Base-by-base conservation (phyloP, 352 stramenopile genomes). In the Globisporangium middletonii region DNA sequence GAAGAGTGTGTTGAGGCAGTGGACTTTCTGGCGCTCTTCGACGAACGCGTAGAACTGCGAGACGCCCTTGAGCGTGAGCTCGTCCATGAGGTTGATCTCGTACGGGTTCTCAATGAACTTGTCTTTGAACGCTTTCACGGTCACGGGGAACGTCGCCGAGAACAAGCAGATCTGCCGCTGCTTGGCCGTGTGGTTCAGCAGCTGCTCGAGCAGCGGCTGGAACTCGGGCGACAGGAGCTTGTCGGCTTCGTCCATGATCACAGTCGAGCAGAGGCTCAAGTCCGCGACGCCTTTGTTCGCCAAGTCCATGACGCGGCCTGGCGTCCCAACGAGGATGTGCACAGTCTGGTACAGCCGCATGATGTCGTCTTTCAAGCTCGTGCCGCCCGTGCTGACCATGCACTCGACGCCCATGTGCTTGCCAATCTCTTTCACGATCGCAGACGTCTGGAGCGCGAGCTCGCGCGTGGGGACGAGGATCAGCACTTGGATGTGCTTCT, bases 21-120 rank as follows among this genome's bases (percentile, higher is more conserved):
- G 95, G 37, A 99, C 96, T 79, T 99, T 99, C 74, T 99, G 96
- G 30, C 95, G 83, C 67, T 99, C 97, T 72, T 99, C 97, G 30
- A 99, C 96, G 63, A 99, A 99, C 41, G 97, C 97, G 73, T 99
- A 99, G 70, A 98, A 99, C 83, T 99, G 97, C 8, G 96, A 98
- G 19, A 99, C 98, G 76, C 97, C 97, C 55, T 98, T 96, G 37
- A 99, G 91, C 23, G 97, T 99, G 47, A 99, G 81, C 68, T 99
- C 97, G 66, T 99, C 96, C 97, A 99, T 99, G 46, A 99, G 86
- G 74, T 99, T 99, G 78, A 99, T 99, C 74, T 98, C 96, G 77
- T 99, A 99, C 52, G 97, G 95, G 67, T 98, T 98, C 23, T 96
- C 86, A 35, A 99, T 96, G 65, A 98, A 98, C 59, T 98, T 95